A percentile compares a stretch with the other conserved stretches of the same genome.
Conservation (phyloP, 148 eudicot genomes). For the Linanthus parryae region DNA sequence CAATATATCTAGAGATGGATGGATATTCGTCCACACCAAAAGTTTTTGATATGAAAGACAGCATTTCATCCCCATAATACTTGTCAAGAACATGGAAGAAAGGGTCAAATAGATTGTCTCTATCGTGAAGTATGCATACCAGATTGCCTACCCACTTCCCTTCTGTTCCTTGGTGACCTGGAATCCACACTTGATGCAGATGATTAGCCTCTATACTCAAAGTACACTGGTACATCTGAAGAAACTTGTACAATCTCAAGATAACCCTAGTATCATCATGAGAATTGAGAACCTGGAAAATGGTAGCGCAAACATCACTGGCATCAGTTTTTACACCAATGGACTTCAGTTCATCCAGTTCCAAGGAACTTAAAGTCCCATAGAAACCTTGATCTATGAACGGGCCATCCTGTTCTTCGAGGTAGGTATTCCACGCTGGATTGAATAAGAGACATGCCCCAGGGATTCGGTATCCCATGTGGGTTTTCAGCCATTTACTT, state of each 20-base stretch:
- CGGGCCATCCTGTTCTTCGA: conserved; percentile 45
- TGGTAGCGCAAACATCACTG: conserved; percentile 21
- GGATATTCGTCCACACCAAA: conserved; percentile 40
- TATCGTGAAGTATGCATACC: conserved; percentile 53
- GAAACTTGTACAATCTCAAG: conserved; percentile 33
- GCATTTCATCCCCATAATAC: conserved; percentile 23
- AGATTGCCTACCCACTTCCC: conserved; percentile 43
- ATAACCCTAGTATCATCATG: conserved; percentile 28
- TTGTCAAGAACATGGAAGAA: conserved; percentile 37
- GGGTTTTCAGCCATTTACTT: conserved; percentile 48
- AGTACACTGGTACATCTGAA: conserved; percentile 34
- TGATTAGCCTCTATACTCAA: not conserved
- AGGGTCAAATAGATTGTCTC: conserved; percentile 30
- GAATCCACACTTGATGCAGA: conserved; percentile 53
- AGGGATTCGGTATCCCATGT: conserved; percentile 40
- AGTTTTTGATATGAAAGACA: conserved; percentile 32
- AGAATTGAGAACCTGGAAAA: conserved; percentile 29
- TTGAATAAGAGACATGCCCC: conserved; percentile 33
- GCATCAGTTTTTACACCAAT: conserved; percentile 37
- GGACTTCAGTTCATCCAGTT: conserved; percentile 33
- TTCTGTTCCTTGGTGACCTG: conserved; percentile 23
- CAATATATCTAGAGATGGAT: conserved; percentile 41
- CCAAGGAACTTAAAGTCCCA: conserved; percentile 28
- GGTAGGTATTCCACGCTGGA: conserved; percentile 17
- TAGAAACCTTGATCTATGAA: conserved; percentile 56